A percentile compares a stretch with the other conserved stretches of the same genome.
Evolutionary conservation across 208 protist genomes (phyloP).

Genomic region (Herpetomonas samuelpessoai): DNA sequence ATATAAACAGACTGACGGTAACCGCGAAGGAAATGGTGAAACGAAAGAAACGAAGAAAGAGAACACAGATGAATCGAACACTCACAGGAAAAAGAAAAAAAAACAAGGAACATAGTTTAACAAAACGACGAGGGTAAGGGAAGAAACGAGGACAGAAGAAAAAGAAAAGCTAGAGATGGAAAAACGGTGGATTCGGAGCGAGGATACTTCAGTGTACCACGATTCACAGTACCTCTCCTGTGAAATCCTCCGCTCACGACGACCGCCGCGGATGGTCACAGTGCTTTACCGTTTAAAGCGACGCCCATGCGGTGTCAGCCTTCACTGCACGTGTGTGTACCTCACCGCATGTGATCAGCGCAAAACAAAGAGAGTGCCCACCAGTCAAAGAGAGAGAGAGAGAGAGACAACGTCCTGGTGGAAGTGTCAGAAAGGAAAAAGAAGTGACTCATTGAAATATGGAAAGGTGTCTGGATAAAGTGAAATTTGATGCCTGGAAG

Average conservation of each 20-base stretch:
- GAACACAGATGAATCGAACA: conserved; percentile 2
- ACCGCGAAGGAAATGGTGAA: conserved; percentile 7
- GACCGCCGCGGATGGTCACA: too few species aligned
- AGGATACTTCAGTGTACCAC: too few species aligned
- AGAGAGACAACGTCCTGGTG: conserved; percentile 15
- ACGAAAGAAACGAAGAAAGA: conserved; percentile 10
- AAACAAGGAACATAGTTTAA: conserved; percentile 3
- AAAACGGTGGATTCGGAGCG: too few species aligned
- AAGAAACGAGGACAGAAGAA: conserved; percentile 13
- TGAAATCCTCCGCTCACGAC: too few species aligned
- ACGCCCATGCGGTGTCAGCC: too few species aligned
- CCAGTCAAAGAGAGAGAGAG: conserved; percentile 13
- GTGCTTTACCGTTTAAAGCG: too few species aligned
- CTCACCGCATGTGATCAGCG: too few species aligned
- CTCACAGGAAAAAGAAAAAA: not conserved
- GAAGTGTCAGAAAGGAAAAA: conserved; percentile 25
- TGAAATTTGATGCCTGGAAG: conserved; percentile 20
- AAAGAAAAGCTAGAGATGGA: too few species aligned
- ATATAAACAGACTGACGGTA: not conserved
- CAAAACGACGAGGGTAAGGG: conserved; percentile 8
- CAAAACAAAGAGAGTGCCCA: conserved; percentile 9
- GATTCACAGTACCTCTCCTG: too few species aligned
- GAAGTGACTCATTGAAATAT: conserved; percentile 2
- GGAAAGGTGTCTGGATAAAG: conserved; percentile 4
- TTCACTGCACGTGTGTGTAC: too few species aligned